Evolutionary conservation across 176 grass and related monocot genomes (phyloP).

Genomic region (Zea mays): DNA sequence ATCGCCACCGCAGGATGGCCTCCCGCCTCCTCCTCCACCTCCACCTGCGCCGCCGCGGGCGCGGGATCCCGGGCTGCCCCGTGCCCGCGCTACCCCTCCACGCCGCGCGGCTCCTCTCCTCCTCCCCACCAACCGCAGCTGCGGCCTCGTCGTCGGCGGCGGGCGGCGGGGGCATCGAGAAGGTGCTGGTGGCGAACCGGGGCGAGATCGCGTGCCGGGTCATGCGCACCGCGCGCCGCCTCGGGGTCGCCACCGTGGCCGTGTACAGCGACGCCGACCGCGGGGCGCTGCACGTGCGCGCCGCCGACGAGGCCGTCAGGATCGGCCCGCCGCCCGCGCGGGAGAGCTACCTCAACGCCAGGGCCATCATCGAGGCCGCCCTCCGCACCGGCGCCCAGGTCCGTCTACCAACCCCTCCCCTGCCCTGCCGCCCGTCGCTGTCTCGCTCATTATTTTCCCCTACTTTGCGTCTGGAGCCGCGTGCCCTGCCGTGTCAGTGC

Average conservation of each 20-base stretch:
- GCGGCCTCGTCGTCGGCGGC: not conserved
- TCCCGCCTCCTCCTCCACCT: constrained; percentile 45
- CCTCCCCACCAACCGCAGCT: not conserved
- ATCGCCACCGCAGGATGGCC: constrained; percentile 38
- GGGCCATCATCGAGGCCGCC: constrained; percentile 75
- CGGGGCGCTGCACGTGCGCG: constrained; percentile 68
- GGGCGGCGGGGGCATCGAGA: constrained; percentile 45
- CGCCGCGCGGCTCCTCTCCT: constrained; percentile 37
- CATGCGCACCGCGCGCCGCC: constrained; percentile 64
- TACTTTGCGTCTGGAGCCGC: not conserved
- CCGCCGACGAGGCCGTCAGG: constrained; percentile 72
- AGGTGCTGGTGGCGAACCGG: constrained; percentile 89
- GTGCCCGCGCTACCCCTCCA: not conserved
- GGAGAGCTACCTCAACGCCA: constrained; percentile 79
- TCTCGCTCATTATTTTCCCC: not conserved
- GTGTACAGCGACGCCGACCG: constrained; percentile 94
- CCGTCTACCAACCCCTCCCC: not conserved
- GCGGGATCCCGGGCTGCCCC: not conserved
- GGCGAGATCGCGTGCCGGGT: constrained; percentile 94
- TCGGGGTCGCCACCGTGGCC: constrained; percentile 73
- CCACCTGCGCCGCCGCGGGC: constrained; percentile 34
- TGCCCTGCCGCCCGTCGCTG: not conserved
- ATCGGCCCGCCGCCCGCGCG: constrained; percentile 68
- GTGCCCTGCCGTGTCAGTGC: not conserved
- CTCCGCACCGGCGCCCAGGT: constrained; percentile 79